Conservation (phyloP, 495 filamentous ascomycete genomes). For the Rhypophila decipiens region DNA sequence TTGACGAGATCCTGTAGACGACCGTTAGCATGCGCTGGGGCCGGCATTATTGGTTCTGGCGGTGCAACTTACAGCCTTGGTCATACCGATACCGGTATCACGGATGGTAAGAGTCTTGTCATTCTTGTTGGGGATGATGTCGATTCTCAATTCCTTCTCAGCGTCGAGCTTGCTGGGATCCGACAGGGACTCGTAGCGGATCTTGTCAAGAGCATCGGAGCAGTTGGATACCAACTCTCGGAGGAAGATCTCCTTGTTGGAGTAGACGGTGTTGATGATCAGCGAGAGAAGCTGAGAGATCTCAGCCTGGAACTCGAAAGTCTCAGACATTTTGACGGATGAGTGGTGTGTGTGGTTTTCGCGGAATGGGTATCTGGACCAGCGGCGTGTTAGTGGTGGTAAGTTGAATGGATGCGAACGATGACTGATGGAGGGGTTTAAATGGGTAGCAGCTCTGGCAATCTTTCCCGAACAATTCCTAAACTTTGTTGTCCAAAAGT, state of each 20-base stretch:
- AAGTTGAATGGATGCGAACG: not conserved
- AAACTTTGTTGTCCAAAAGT: too few species aligned
- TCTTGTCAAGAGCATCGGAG: slow-evolving; percentile 99
- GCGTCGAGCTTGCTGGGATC: slow-evolving; percentile 95
- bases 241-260: slow-evolving; percentile 99
- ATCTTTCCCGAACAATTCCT: too few species aligned
- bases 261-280: slow-evolving; percentile 99
- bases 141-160: slow-evolving; percentile 94
- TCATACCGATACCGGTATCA: slow-evolving; percentile 99
- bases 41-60: not conserved
- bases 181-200: slow-evolving; percentile 94
- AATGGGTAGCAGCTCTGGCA: too few species aligned
- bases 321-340: slow-evolving; percentile 72
- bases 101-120: slow-evolving; percentile 94
- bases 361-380: slow-evolving; percentile 19
- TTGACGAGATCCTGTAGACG: slow-evolving; percentile 80
- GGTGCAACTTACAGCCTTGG: slow-evolving; percentile 90
- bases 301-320: slow-evolving; percentile 99
- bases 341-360: too few species aligned
- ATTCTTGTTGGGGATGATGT: slow-evolving; percentile 95
- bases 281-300: slow-evolving; percentile 98
- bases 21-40: slow-evolving; percentile 14
- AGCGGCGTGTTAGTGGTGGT: not conserved
- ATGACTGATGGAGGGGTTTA: too few species aligned
- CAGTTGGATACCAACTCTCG: slow-evolving; percentile 96